phyloP scores from a whole-genome alignment of 495 filamentous ascomycete genomes.

The Aspergillus saccharolyticus region DNA sequence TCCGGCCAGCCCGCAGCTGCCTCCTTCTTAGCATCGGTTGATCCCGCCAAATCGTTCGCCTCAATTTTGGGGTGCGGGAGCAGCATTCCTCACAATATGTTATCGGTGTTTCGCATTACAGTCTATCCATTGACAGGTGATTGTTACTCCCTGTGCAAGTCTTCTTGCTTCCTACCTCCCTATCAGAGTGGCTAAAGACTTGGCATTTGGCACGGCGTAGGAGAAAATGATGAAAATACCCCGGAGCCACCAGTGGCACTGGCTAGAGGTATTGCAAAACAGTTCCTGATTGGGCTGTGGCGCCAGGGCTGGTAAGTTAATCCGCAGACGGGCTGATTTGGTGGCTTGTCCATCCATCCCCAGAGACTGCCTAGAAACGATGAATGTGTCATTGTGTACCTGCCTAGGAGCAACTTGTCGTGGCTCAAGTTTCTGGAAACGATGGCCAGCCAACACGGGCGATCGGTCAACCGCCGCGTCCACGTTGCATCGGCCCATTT shows the following conservation, averaged over 20 bases:
- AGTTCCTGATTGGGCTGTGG: neutral
- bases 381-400: neutral
- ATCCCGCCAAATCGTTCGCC: neutral
- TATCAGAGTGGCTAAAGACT: slow-evolving; percentile 14
- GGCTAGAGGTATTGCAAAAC: neutral
- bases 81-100: neutral
- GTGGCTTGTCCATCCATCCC: neutral
- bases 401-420: neutral
- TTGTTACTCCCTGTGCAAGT: neutral
- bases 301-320: slow-evolving; percentile 5
- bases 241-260: slow-evolving; percentile 6
- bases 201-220: slow-evolving; percentile 1
- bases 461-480: neutral
- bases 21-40: neutral
- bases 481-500: slow-evolving; percentile 9
- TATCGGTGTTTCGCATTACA: neutral
- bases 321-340: neutral
- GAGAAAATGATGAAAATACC: slow-evolving; percentile 1
- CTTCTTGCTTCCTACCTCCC: neutral
- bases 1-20: neutral
- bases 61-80: neutral
- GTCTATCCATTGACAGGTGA: neutral
- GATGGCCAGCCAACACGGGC: slow-evolving; percentile 5
- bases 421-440: slow-evolving; percentile 13
- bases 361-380: neutral